These are phyloP conservation scores for Tillandsia fasciculata DNA, from an alignment of 176 grass and related monocot species.

Conservation along the genomic window DNA sequence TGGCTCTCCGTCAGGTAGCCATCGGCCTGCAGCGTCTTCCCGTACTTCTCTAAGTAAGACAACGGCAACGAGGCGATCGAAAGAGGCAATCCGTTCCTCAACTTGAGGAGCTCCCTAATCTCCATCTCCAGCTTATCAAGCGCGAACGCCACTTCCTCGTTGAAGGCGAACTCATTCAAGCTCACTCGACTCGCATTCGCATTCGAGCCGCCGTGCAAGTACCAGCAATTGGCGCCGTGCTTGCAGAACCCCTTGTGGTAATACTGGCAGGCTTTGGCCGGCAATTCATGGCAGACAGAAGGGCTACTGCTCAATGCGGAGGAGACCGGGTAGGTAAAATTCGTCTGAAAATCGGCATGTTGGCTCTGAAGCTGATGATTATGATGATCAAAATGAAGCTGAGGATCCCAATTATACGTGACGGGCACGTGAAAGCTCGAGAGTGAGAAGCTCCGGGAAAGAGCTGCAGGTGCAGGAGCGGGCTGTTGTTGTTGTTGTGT, in stretches of 20 bases:
- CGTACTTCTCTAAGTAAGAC: slow-evolving; percentile 25
- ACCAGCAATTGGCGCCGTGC: slow-evolving; percentile 35
- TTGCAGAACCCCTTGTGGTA: slow-evolving; percentile 38
- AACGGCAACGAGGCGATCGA: slow-evolving; percentile 33
- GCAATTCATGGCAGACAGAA: neutral
- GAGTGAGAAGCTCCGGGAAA: neutral
- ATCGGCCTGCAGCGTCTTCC: slow-evolving; percentile 25
- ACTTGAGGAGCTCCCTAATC: slow-evolving; percentile 35
- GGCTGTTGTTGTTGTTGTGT: too few relatives aligned
- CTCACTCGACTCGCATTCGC: neutral
- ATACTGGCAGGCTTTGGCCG: slow-evolving; percentile 23
- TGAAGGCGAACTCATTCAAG: slow-evolving; percentile 1
- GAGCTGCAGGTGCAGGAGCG: neutral
- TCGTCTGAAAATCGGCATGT: neutral
- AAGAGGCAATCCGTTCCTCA: slow-evolving; percentile 16
- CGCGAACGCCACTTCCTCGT: slow-evolving; percentile 4
- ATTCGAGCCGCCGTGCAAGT: slow-evolving; percentile 26
- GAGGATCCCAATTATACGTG: neutral
- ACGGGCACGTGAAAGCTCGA: neutral
- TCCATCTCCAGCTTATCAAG: slow-evolving; percentile 45
- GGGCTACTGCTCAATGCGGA: neutral
- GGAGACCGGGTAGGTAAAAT: slow-evolving; percentile 5
- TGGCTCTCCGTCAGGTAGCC: slow-evolving; percentile 37
- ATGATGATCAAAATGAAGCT: slow-evolving; percentile 1
- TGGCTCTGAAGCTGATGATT: neutral